Conservation (phyloP, 148 eudicot genomes). For the Chenopodium album region DNA sequence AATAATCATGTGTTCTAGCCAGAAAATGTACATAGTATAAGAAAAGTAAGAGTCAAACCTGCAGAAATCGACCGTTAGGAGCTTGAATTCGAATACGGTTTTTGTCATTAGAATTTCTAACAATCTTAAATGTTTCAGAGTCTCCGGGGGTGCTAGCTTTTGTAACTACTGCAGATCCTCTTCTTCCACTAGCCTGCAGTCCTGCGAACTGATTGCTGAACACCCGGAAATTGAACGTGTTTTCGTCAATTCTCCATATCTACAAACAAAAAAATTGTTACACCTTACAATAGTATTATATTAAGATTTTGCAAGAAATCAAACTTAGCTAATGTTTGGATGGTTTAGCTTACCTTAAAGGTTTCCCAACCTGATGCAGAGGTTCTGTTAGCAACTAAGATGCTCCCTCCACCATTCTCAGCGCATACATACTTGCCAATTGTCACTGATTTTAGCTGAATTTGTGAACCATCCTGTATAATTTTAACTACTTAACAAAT, state of each 20-base stretch:
- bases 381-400: slow-evolving; percentile 52
- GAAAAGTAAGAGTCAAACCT: slow-evolving; percentile 28
- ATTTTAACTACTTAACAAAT: not conserved
- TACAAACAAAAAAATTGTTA: slow-evolving; percentile 1
- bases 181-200: slow-evolving; percentile 22
- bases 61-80: slow-evolving; percentile 49
- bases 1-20: slow-evolving; percentile 29
- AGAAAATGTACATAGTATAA: too few species aligned
- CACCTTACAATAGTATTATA: not conserved
- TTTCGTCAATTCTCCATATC: slow-evolving; percentile 76
- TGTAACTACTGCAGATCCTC: slow-evolving; percentile 33
- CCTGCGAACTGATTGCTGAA: slow-evolving; percentile 64
- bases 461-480: slow-evolving; percentile 60
- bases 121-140: slow-evolving; percentile 41
- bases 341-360: slow-evolving; percentile 21
- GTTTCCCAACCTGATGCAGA: slow-evolving; percentile 76
- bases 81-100: slow-evolving; percentile 43
- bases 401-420: slow-evolving; percentile 56
- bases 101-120: slow-evolving; percentile 34
- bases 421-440: slow-evolving; percentile 51
- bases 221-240: slow-evolving; percentile 55
- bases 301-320: not conserved
- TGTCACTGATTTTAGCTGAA: slow-evolving; percentile 56
- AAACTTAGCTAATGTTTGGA: not conserved
- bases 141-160: slow-evolving; percentile 28